Base-by-base conservation (phyloP, 1,139 yeast genomes). In the Kurtzmaniella quercitrusa region DNA sequence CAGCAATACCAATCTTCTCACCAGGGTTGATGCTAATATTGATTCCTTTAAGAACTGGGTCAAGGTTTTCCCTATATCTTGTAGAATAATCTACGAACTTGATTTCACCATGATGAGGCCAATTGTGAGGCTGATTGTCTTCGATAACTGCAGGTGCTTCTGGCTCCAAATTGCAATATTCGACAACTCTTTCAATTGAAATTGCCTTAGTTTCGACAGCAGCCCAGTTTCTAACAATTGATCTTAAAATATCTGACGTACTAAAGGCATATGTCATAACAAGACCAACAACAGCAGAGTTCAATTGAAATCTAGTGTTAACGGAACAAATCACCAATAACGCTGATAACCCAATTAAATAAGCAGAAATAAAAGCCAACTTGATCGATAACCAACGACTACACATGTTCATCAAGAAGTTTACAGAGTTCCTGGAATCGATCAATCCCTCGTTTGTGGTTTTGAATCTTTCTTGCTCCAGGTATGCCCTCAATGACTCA, bases 361-460 rank as follows among this genome's bases (percentile, higher is more conserved):
- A 33, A 1, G 73, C 60, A 9, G 73, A 63, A 38, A 68, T 64
- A 5, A 58, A 55, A 47, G 66, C 71, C 43, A 69, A 60, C 48
- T 74, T 58, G 61, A 67, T 60, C 1, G 70, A 62, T 38, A 69
- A 59, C 75, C 75, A 69, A 46, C 74, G 62, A 44, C 63, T 65
- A 44, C 62, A 52, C 14, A 56, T 53, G 16, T 57, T 55, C 42
- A 56, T 59, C 14, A 60, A 49, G 48, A 57, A 57, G 25, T 55
- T 56, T n/a, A 56, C 57, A 33, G 49, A 54, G 12, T 56, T 48
- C 44, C 54, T 59, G 8, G 48, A 50, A 44, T 65, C 58, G 29
- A 63, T 51, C 40, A 58, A 56, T 2, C 37, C 40, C 34, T 51
- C 54, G 39, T 59, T 55, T 24, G 56, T 55, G 44, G 52, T 51